These are phyloP conservation scores for Inosperma sp. DNA, from an alignment of 768 basidiomycete species.

Conservation along the genomic window DNA sequence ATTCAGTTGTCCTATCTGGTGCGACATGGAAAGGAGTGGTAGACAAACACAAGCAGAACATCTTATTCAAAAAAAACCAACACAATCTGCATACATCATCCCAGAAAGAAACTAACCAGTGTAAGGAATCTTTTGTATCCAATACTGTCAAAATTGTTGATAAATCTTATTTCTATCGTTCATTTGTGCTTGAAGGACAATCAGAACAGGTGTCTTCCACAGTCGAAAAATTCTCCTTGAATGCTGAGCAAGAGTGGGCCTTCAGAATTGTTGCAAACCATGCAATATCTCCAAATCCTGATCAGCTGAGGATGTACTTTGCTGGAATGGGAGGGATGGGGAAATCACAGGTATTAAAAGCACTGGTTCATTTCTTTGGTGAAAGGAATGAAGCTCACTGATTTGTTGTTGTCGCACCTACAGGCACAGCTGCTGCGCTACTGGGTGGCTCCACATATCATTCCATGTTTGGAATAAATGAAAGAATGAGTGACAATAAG, in stretches of 20 bases:
- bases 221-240: slow-evolving; percentile 13
- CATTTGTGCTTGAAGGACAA: not conserved
- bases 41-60: slow-evolving; percentile 4
- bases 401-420: slow-evolving; percentile 9
- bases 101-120: not conserved
- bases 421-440: slow-evolving; percentile 8
- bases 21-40: slow-evolving; percentile 11
- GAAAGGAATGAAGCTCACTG: slow-evolving; percentile 1
- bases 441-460: slow-evolving; percentile 12
- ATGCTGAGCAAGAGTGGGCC: slow-evolving; percentile 25
- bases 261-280: slow-evolving; percentile 26
- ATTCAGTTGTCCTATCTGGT: slow-evolving; percentile 1
- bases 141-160: slow-evolving; percentile 22
- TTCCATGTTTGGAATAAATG: slow-evolving; percentile 8
- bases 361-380: slow-evolving; percentile 20
- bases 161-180: slow-evolving; percentile 20
- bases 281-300: not conserved
- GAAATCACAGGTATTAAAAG: slow-evolving; percentile 28
- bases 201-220: not conserved
- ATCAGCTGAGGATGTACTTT: slow-evolving; percentile 27
- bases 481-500: not conserved
- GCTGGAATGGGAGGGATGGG: slow-evolving; percentile 34
- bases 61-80: slow-evolving; percentile 7
- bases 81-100: not conserved
- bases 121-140: not conserved